Conservation (phyloP, 257 asterid species). For the Jacaranda copaia region DNA sequence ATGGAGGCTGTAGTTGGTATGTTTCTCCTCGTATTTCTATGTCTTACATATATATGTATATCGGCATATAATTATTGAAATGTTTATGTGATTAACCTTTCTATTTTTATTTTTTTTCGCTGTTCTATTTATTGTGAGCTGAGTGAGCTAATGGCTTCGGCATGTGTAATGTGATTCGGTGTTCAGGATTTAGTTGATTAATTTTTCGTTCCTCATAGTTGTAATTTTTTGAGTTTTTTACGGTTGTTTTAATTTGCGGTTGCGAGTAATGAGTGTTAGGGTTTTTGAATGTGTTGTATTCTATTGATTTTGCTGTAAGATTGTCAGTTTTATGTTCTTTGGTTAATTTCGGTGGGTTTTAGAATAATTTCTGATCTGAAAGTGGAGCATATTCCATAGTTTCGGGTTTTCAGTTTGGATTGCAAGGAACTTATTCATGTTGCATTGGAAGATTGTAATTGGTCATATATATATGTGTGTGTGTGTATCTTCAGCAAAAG, state of each 20-base stretch:
- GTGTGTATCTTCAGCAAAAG: no score
- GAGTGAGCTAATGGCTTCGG: conserved; percentile 17
- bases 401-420: conserved; percentile 14
- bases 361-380: neutral
- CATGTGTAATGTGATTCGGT: conserved; percentile 21
- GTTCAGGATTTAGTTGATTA: conserved; percentile 23
- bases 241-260: neutral
- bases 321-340: neutral
- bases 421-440: conserved; percentile 5
- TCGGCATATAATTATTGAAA: neutral
- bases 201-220: neutral
- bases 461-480: neutral
- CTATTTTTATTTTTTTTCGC: neutral
- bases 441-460: neutral
- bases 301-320: neutral
- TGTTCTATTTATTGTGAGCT: conserved; percentile 4
- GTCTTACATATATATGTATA: neutral
- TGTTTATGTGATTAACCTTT: neutral
- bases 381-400: neutral
- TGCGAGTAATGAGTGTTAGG: conserved; percentile 39
- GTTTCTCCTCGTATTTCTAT: conserved; percentile 12
- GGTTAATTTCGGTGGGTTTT: neutral
- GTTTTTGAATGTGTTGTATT: conserved; percentile 28
- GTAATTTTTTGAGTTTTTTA: neutral
- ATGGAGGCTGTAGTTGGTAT: conserved; percentile 87